These are phyloP conservation scores for Pythium coloratum DNA, from an alignment of 352 stramenopile genomes.

Conservation along the genomic window DNA sequence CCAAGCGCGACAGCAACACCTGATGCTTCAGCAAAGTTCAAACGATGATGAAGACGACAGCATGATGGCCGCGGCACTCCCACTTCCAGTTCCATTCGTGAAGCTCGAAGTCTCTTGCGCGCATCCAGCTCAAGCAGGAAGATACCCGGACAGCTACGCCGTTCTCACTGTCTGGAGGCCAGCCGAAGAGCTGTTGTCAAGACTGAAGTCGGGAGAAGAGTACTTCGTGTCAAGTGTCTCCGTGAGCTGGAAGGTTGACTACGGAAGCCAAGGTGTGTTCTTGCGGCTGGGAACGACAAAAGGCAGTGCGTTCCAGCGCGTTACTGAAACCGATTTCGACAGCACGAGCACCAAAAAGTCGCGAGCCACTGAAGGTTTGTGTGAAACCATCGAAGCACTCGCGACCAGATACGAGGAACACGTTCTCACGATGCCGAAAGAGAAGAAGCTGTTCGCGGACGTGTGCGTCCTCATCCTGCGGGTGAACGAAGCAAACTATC, in stretches of 20 bases:
- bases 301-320: conserved; percentile 43
- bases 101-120: conserved; percentile 69
- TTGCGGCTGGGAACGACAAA: conserved; percentile 68
- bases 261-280: conserved; percentile 39
- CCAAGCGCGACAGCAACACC: conserved; percentile 34
- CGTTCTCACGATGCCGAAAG: neutral
- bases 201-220: conserved; percentile 50
- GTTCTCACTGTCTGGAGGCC: conserved; percentile 71
- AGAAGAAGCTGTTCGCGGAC: conserved; percentile 17
- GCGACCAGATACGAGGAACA: conserved; percentile 6
- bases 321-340: neutral
- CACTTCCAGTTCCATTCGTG: conserved; percentile 57
- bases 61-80: conserved; percentile 25
- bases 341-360: neutral
- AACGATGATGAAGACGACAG: conserved; percentile 2
- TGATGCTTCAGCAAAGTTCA: neutral
- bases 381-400: conserved; percentile 9
- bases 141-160: conserved; percentile 28
- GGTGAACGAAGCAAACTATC: conserved; percentile 8
- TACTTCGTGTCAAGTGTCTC: conserved; percentile 64
- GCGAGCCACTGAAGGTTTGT: neutral
- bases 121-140: conserved; percentile 26
- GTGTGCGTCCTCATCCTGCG: conserved; percentile 25
- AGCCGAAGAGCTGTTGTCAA: conserved; percentile 48
- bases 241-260: conserved; percentile 67